Evolutionary conservation across 2,329 filamentous ascomycete species (phyloP).

Genomic region (Aspergillus sp.): DNA sequence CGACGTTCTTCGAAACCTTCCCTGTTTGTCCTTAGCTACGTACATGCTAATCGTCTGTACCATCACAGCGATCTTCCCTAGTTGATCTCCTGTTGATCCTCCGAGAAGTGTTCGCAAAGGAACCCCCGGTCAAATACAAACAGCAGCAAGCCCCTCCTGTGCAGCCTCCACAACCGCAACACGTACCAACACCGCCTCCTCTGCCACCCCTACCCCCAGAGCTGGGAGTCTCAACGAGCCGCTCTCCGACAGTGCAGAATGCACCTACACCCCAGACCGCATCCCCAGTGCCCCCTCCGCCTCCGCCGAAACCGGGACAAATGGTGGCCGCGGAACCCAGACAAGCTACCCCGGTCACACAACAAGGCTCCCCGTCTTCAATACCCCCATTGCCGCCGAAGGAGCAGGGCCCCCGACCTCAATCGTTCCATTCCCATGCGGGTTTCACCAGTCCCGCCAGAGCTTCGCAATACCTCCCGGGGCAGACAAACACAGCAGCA

Average conservation of each 20-base stretch:
- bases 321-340: constrained; percentile 13
- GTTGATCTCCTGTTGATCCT: constrained; percentile 79
- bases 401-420: constrained; percentile 20
- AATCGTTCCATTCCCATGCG: constrained; percentile 12
- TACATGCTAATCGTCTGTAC: not conserved
- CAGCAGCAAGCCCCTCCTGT: constrained; percentile 40
- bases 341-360: constrained; percentile 19
- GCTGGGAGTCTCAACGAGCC: constrained; percentile 42
- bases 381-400: constrained; percentile 40
- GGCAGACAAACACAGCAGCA: constrained; percentile 23
- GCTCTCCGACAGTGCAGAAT: constrained; percentile 29
- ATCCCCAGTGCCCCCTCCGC: constrained; percentile 28
- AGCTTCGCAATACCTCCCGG: constrained; percentile 27
- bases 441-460: constrained; percentile 8
- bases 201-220: constrained; percentile 71
- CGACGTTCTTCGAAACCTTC: not conserved
- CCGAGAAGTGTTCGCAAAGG: constrained; percentile 85
- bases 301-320: constrained; percentile 38
- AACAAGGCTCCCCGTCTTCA: constrained; percentile 30
- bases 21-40: not conserved
- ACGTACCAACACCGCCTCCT: constrained; percentile 56
- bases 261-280: constrained; percentile 12
- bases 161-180: constrained; percentile 32
- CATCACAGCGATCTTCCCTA: constrained; percentile 69
- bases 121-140: constrained; percentile 82